A percentile compares a stretch with the other conserved stretches of the same genome.
phyloP scores from a whole-genome alignment of 2,329 filamentous ascomycete species.

The Diaporthe sp. region DNA sequence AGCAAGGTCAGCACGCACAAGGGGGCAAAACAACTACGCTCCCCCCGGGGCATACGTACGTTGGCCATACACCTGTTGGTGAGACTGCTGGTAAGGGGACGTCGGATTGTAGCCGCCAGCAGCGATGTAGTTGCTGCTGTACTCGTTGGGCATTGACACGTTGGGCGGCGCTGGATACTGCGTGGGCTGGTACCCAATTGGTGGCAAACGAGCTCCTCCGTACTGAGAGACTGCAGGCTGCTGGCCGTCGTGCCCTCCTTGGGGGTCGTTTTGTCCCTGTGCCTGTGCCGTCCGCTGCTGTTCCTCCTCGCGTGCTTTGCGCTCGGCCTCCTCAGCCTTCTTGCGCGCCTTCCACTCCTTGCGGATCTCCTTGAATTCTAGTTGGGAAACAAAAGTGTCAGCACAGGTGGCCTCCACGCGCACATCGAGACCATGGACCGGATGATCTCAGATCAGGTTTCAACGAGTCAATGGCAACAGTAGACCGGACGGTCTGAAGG shows the following conservation, averaged over 20 bases:
- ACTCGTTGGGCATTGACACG: conserved; percentile 69
- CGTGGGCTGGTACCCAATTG: conserved; percentile 78
- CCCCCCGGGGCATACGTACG: conserved; percentile 55
- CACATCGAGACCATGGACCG: not conserved
- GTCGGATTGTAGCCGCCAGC: conserved; percentile 67
- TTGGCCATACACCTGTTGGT: conserved; percentile 72
- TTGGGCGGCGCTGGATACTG: conserved; percentile 76
- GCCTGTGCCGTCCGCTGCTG: conserved; percentile 69
- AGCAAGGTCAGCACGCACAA: conserved; percentile 46
- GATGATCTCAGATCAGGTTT: not conserved
- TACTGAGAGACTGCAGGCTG: conserved; percentile 68
- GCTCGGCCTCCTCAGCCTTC: conserved; percentile 95
- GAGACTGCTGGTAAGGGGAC: conserved; percentile 70
- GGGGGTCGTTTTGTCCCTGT: conserved; percentile 67
- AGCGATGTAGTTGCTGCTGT: conserved; percentile 63
- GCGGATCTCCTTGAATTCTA: conserved; percentile 99
- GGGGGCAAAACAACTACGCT: conserved; percentile 19
- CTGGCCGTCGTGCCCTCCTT: conserved; percentile 62
- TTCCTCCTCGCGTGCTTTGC: conserved; percentile 93
- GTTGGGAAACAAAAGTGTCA: conserved; percentile 46
- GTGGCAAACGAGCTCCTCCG: conserved; percentile 76
- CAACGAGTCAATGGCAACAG: not conserved
- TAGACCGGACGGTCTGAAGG: not conserved
- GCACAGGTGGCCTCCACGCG: conserved; percentile 29
- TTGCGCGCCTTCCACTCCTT: conserved; percentile 99